Evolutionary conservation across 176 grass and related monocot species (phyloP).

Genomic region (Ananas comosus): DNA sequence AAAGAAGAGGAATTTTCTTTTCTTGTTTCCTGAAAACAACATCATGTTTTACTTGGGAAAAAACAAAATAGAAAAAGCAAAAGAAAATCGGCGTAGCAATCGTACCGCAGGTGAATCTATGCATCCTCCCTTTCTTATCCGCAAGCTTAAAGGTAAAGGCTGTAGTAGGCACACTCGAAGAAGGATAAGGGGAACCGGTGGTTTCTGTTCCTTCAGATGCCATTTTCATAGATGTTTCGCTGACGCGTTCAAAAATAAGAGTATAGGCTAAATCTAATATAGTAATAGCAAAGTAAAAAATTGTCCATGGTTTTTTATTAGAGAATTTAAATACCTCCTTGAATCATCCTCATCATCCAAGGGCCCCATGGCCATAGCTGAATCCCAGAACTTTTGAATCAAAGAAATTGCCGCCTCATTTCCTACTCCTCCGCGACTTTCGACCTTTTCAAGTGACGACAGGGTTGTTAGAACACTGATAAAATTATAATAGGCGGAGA

Average conservation of each 20-base stretch:
- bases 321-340: slow-evolving; percentile 29
- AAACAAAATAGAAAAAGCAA: background rate
- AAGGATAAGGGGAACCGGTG: slow-evolving; percentile 15
- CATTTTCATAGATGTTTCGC: slow-evolving; percentile 39
- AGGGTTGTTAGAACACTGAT: background rate
- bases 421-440: slow-evolving; percentile 22
- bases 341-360: slow-evolving; percentile 46
- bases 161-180: slow-evolving; percentile 10
- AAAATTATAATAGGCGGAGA: background rate
- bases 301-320: background rate
- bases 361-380: slow-evolving; percentile 44
- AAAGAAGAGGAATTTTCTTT: too few relatives aligned
- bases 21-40: too few relatives aligned
- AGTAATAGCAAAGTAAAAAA: background rate
- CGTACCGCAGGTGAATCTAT: slow-evolving; percentile 60
- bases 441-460: slow-evolving; percentile 25
- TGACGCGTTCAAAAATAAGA: background rate
- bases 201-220: slow-evolving; percentile 37
- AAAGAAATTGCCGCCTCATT: slow-evolving; percentile 33
- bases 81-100: background rate
- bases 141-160: slow-evolving; percentile 66
- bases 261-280: background rate
- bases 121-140: slow-evolving; percentile 54
- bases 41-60: too few relatives aligned
- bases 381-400: slow-evolving; percentile 82